Base-by-base conservation (phyloP, 352 stramenopile genomes). In the Globisporangium cederbergense region DNA sequence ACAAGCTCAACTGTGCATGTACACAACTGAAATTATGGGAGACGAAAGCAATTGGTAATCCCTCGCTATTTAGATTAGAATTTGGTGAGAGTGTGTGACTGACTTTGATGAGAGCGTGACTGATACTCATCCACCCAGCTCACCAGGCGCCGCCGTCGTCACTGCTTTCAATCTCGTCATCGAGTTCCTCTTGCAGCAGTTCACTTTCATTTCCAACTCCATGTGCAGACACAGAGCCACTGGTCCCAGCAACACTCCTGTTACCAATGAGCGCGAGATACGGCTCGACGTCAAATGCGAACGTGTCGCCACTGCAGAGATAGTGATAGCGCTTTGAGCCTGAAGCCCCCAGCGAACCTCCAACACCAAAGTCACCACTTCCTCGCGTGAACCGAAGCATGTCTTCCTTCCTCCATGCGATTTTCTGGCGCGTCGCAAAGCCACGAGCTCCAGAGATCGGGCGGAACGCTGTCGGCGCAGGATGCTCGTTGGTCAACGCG, bases 81-180 rank as follows among this genome's bases (percentile, higher is more conserved):
- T 22, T 52, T 30, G 14, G 3, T 56, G 13, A 16, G 6, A 36
- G 58, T 54, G n/a, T 16, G 46, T 45, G 38, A 45, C 38, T 28
- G 25, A 28, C 25, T 28, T 28, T 28, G 25, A 28, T 28, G 2
- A 28, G 25, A 28, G 25, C 25, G 25, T 28, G 25, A 28, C 25
- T 28, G 25, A 28, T 28, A 28, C 25, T 28, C 25, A 28, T 28
- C 25, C 25, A 28, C 25, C 25, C 25, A 28, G 25, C 25, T 22
- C 25, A 55, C 51, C 51, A 57, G 3, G 7, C 5, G 14, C 62
- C 13, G 30, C 76, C 75, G 10, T 66, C 73, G 53, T 88, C 83
- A 38, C 73, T 88, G 66, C 76, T 79, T 52, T 92, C 79, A 62
- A 92, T 90, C 52, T 90, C 81, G 60, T 92, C 83, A 25, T 89